phyloP scores from a whole-genome alignment of 2,329 filamentous ascomycete species.

The Colletotrichum sp. region DNA sequence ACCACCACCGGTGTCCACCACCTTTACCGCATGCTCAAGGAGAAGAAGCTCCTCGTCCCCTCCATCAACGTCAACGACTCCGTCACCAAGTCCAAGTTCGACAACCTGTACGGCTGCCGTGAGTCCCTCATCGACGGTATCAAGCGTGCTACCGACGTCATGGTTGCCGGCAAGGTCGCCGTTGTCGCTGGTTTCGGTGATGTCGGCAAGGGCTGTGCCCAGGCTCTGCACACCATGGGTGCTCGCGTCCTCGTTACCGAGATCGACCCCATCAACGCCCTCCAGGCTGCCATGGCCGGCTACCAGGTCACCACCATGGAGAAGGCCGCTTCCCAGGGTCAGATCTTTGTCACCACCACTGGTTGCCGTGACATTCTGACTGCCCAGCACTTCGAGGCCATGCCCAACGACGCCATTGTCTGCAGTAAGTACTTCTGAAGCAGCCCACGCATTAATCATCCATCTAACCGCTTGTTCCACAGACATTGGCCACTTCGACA shows the following conservation, averaged over 20 bases:
- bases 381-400: slow-evolving; percentile 89
- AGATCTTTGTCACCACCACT: slow-evolving; percentile 99
- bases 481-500: slow-evolving; percentile 99
- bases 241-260: slow-evolving; percentile 96
- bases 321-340: slow-evolving; percentile 84
- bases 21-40: slow-evolving; percentile 97
- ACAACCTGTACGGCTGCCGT: slow-evolving; percentile 99
- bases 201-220: slow-evolving; percentile 97
- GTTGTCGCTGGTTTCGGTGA: slow-evolving; percentile 99
- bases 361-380: slow-evolving; percentile 98
- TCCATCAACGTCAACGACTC: slow-evolving; percentile 99
- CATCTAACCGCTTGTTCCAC: slow-evolving; percentile 6
- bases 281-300: slow-evolving; percentile 96
- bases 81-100: slow-evolving; percentile 99
- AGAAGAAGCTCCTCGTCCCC: slow-evolving; percentile 85
- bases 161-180: slow-evolving; percentile 99
- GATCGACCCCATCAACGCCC: slow-evolving; percentile 99
- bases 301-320: slow-evolving; percentile 99
- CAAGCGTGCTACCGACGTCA: slow-evolving; percentile 99
- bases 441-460: neutral
- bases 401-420: slow-evolving; percentile 98
- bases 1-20: slow-evolving; percentile 99
- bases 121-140: slow-evolving; percentile 99
- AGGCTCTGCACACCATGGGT: slow-evolving; percentile 96
- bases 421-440: slow-evolving; percentile 71